Conservation (phyloP, 306 rosid genomes). For the Sesbania bispinosa region DNA sequence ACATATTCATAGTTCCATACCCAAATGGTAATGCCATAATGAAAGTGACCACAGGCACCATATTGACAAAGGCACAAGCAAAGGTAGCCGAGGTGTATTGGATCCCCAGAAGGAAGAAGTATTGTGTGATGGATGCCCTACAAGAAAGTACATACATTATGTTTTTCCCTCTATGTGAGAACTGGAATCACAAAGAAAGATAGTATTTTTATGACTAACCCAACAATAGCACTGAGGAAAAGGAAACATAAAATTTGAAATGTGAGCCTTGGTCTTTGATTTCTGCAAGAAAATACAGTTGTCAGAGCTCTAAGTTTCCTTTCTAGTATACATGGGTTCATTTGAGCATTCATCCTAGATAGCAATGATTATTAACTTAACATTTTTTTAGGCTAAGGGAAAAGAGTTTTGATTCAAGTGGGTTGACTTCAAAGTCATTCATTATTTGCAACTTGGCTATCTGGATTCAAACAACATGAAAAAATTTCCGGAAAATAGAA, state of each 20-base stretch:
- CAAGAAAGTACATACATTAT: neutral
- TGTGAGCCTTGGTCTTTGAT: constrained; percentile 59
- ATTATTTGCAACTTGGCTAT: neutral
- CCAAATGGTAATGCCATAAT: constrained; percentile 81
- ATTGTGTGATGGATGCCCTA: constrained; percentile 83
- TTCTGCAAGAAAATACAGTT: constrained; percentile 45
- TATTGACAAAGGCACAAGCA: constrained; percentile 78
- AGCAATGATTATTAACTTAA: neutral
- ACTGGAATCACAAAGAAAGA: neutral
- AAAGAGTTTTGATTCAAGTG: neutral
- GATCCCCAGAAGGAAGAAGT: constrained; percentile 79
- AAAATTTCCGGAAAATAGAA: no score
- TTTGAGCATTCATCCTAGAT: constrained; percentile 1
- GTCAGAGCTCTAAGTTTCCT: neutral
- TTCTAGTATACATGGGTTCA: neutral
- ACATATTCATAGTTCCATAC: constrained; percentile 32
- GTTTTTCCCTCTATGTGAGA: neutral
- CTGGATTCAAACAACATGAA: no score
- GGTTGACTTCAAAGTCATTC: neutral
- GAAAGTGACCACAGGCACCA: constrained; percentile 78
- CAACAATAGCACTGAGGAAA: constrained; percentile 83
- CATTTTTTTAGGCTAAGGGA: neutral
- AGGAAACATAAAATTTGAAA: constrained; percentile 59
- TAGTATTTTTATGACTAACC: constrained; percentile 56
- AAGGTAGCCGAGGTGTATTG: constrained; percentile 90